These are phyloP conservation scores for Coprinellus micaceus DNA, from an alignment of 768 basidiomycete species.

Conservation along the genomic window DNA sequence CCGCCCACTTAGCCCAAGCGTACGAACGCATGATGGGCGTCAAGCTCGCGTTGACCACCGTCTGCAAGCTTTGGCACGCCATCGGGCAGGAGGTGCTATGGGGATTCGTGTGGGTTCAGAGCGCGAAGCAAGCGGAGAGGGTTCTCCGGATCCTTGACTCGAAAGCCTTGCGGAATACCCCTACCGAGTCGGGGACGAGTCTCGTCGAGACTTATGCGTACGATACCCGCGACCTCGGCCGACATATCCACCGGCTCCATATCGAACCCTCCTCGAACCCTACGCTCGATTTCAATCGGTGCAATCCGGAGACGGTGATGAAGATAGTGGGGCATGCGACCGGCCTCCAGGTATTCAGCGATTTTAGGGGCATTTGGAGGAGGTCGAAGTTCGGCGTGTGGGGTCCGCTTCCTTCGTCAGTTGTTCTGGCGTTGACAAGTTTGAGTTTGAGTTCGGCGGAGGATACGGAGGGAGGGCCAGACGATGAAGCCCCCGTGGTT, in stretches of 20 bases:
- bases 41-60: constrained; percentile 50
- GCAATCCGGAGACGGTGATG: too few species aligned
- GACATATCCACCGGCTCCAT: constrained; percentile 59
- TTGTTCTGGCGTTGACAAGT: too few species aligned
- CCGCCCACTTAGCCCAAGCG: constrained; percentile 25
- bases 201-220: constrained; percentile 17
- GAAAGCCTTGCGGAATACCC: constrained; percentile 8
- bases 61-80: constrained; percentile 53
- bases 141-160: constrained; percentile 22
- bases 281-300: too few species aligned
- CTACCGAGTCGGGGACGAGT: not conserved
- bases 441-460: too few species aligned
- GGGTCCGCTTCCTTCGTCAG: too few species aligned
- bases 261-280: constrained; percentile 55
- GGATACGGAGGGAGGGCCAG: too few species aligned
- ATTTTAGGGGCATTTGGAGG: too few species aligned
- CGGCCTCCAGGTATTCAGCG: too few species aligned
- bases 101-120: constrained; percentile 68
- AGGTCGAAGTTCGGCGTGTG: too few species aligned
- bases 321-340: too few species aligned
- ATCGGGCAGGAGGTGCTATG: constrained; percentile 55
- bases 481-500: too few species aligned
- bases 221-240: constrained; percentile 24
- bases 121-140: constrained; percentile 30
- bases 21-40: constrained; percentile 46